Conservation (phyloP, 768 basidiomycete species). For the Lactifluus pinguis region DNA sequence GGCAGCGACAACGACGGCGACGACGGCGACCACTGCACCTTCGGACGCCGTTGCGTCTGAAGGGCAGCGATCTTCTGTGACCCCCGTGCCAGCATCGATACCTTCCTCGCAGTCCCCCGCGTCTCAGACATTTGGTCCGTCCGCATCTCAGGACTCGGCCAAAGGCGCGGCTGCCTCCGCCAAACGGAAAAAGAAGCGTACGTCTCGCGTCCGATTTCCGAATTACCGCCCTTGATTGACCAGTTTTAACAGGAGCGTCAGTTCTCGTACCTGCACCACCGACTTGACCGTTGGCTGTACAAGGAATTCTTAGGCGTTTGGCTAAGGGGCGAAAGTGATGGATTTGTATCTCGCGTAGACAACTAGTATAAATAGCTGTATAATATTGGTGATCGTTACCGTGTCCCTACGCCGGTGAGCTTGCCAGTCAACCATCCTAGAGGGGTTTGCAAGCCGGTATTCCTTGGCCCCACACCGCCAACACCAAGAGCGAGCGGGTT, state of each 20-base stretch:
- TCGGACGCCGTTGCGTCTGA: background rate
- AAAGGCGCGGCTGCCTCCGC: constrained; percentile 43
- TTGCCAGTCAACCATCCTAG: constrained; percentile 74
- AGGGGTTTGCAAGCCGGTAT: constrained; percentile 56
- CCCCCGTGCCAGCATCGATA: constrained; percentile 26
- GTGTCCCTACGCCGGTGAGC: constrained; percentile 54
- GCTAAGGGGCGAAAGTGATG: background rate
- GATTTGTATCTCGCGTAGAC: background rate
- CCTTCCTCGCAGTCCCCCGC: constrained; percentile 23
- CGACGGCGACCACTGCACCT: constrained; percentile 9
- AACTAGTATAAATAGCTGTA: background rate
- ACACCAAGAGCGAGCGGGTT: constrained; percentile 74
- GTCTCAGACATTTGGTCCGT: constrained; percentile 29
- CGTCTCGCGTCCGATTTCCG: constrained; percentile 27
- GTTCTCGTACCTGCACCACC: constrained; percentile 9
- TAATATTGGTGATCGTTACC: constrained; percentile 21
- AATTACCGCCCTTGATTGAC: background rate
- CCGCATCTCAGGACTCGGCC: constrained; percentile 36
- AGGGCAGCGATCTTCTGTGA: constrained; percentile 25
- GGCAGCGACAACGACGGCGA: constrained; percentile 8
- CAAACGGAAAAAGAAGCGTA: constrained; percentile 75
- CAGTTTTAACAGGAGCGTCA: constrained; percentile 2
- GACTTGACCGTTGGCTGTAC: background rate
- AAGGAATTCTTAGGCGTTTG: background rate
- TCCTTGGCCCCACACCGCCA: constrained; percentile 47